phyloP scores from a whole-genome alignment of 2,329 filamentous ascomycete species.

The Herpotrichia juniperi region DNA sequence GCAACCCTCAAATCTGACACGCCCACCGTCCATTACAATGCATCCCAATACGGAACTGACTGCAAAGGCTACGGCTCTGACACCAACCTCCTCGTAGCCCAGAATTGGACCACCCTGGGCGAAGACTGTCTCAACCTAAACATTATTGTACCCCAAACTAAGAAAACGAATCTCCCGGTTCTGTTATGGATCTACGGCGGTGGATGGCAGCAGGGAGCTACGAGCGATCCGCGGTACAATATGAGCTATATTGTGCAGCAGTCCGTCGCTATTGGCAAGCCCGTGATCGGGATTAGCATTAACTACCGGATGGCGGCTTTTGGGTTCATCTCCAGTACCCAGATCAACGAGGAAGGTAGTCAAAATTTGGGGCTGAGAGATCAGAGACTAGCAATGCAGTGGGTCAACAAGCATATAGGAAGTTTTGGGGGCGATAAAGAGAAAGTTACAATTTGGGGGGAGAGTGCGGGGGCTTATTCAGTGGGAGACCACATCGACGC shows the following conservation, averaged over 20 bases:
- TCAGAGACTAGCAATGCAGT: conserved; percentile 43
- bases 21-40: not conserved
- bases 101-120: conserved; percentile 13
- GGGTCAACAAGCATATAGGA: conserved; percentile 42
- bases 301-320: conserved; percentile 36
- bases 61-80: not conserved
- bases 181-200: conserved; percentile 61
- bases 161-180: conserved; percentile 49
- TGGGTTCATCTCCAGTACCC: conserved; percentile 49
- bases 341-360: conserved; percentile 43
- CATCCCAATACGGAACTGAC: not conserved
- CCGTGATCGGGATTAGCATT: conserved; percentile 22
- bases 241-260: conserved; percentile 29
- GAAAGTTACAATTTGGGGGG: conserved; percentile 48
- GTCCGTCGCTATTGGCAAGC: conserved; percentile 20
- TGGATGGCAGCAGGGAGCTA: conserved; percentile 50
- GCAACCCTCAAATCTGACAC: not conserved
- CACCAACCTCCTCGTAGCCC: not conserved
- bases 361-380: conserved; percentile 43
- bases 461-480: conserved; percentile 52
- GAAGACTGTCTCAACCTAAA: conserved; percentile 56
- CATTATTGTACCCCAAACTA: conserved; percentile 21
- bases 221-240: conserved; percentile 30
- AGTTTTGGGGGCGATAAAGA: conserved; percentile 43
- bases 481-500: conserved; percentile 40